Evolutionary conservation across 805 yeast species (phyloP), one percentile per base, ranked within the genome.

Genomic region (Wickerhamiella bombiphila): DNA sequence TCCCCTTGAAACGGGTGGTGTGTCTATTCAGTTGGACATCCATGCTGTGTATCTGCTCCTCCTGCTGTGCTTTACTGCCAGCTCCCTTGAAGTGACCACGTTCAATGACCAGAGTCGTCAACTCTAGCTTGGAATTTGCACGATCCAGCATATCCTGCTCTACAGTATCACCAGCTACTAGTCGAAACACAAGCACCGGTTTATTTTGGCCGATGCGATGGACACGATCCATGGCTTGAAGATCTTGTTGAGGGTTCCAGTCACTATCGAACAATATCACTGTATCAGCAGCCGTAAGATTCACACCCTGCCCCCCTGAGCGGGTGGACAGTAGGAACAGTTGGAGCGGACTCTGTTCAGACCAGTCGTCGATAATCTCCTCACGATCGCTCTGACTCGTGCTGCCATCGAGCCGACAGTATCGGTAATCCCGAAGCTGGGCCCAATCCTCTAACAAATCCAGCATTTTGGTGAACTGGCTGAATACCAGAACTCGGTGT

Each of bases 241-340:
- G 61, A 58, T 88, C 97, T 44, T 83, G 93, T 53, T 88, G 96
- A 0, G 97, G 98, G 51, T 88, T 88, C 94, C 96, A 88, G 53
- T 88, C 98, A 40, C 83, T 79, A 52, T 88, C 98, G 53, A 82
- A 85, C 8, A 88, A 50, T 3, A 88, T 71, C 1, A 91, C 97
- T 1, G 93, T 76, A 46, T 91, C 96, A 0, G 97, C 94, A 0
- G 78, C 74, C 0, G 77, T 71, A 39, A 88, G 63, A 52, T 88
- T 88, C 31, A 88, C 72, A 4, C 98, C 98, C 22, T 88, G 66
- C 0, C 97, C 97, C 7, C 96, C 98, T 1, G 97, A 88, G 44
- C 97, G 66, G 0, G 98, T 91, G 11, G 93, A 79, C 11, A 91
- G 63, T 36, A 91, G 56, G 46, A 88, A 88, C 1, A 85, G 65